These are phyloP conservation scores for Mucuna pruriens DNA, from an alignment of 306 rosid species.

Conservation along the genomic window DNA sequence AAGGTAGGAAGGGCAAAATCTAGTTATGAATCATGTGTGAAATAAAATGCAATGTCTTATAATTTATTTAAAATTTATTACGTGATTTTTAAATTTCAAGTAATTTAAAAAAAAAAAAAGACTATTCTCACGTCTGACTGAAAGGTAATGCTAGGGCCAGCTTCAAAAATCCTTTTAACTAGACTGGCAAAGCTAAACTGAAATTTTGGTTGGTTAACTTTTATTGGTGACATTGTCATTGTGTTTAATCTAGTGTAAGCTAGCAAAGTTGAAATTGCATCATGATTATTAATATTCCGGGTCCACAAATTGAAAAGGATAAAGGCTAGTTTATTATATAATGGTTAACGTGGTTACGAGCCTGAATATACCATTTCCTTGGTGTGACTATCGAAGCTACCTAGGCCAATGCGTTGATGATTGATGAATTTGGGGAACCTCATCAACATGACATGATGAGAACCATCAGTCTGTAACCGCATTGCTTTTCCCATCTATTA, in stretches of 20 bases:
- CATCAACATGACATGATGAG: no score
- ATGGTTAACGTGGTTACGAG: background rate
- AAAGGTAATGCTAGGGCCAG: background rate
- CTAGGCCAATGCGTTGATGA: no score
- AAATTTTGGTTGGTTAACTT: conserved; percentile 9
- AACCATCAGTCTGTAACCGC: no score
- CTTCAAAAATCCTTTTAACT: background rate
- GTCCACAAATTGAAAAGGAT: background rate
- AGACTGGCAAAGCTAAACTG: conserved; percentile 7
- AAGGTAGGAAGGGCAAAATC: background rate
- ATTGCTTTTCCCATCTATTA: no score
- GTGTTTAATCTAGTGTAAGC: conserved; percentile 2
- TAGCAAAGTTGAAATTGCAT: background rate
- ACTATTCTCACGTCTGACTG: background rate
- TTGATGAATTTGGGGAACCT: no score
- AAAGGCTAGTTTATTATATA: background rate
- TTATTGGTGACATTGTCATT: background rate
- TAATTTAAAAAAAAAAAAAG: background rate
- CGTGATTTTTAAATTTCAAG: background rate
- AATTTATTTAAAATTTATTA: background rate
- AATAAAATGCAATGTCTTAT: background rate
- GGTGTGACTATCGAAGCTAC: no score
- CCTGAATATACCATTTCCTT: background rate
- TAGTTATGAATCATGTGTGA: background rate
- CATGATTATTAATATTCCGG: background rate